These are phyloP conservation scores for Rosellinia necatrix DNA, from an alignment of 2,329 filamentous ascomycete species.

Conservation along the genomic window DNA sequence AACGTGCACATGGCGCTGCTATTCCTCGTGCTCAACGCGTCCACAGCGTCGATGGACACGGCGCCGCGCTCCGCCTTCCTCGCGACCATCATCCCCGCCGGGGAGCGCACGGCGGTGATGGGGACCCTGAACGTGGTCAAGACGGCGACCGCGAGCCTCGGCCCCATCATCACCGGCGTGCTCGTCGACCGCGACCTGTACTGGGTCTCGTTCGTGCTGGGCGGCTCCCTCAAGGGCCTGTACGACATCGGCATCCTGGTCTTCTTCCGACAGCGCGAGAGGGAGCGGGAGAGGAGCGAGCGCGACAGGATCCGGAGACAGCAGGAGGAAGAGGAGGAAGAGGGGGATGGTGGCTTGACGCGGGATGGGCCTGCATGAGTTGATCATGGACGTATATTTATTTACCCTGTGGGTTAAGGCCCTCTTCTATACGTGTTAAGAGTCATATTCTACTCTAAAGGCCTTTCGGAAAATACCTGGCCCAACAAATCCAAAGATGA, in stretches of 20 bases:
- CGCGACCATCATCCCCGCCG: conserved; percentile 64
- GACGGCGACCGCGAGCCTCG: conserved; percentile 65
- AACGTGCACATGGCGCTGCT: conserved; percentile 58
- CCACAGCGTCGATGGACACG: conserved; percentile 70
- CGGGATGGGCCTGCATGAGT: neutral
- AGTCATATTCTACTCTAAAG: neutral
- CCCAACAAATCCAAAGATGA: neutral
- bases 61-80: conserved; percentile 73
- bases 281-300: conserved; percentile 19
- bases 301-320: conserved; percentile 6
- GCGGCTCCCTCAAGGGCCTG: conserved; percentile 63
- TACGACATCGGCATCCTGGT: conserved; percentile 65
- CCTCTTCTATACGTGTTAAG: neutral
- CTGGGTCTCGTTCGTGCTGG: conserved; percentile 66
- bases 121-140: conserved; percentile 72
- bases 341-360: neutral
- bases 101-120: conserved; percentile 73
- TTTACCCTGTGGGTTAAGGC: too few relatives aligned
- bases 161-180: conserved; percentile 67
- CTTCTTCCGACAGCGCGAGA: conserved; percentile 45
- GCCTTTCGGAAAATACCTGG: neutral
- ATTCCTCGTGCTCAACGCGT: conserved; percentile 66
- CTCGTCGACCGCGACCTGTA: conserved; percentile 61
- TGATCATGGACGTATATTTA: neutral
- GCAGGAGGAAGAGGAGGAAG: conserved; percentile 22